Conservation (phyloP, 139 green algal species). For the Volvox reticuliferus region DNA sequence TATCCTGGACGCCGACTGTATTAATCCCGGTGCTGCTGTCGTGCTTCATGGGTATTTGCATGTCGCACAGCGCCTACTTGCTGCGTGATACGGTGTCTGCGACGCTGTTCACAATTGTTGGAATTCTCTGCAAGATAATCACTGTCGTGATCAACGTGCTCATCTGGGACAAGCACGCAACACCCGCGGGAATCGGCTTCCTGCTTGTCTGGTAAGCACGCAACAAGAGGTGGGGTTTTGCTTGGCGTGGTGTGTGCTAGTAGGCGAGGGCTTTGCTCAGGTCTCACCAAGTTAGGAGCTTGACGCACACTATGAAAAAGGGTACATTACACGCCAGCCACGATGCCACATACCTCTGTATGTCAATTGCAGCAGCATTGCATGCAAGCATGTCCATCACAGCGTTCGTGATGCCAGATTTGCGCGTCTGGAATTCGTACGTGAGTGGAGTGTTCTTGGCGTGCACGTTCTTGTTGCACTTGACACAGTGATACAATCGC, state of each 20-base stretch:
- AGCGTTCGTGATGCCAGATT: no score
- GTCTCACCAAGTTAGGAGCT: no score
- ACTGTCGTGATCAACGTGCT: slow-evolving; percentile 61
- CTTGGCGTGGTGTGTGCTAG: no score
- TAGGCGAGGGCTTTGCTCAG: no score
- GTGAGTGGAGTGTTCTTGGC: no score
- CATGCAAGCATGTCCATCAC: background rate
- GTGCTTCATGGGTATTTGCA: slow-evolving; percentile 77
- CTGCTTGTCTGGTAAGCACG: slow-evolving; percentile 54
- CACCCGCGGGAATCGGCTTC: slow-evolving; percentile 46
- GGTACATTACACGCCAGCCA: no score
- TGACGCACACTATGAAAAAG: no score
- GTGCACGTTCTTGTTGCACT: no score
- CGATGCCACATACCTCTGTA: background rate
- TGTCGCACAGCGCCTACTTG: slow-evolving; percentile 74
- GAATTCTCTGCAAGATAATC: slow-evolving; percentile 87
- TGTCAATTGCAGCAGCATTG: background rate
- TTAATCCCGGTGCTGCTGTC: slow-evolving; percentile 69
- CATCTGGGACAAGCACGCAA: slow-evolving; percentile 63
- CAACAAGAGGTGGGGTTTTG: no score
- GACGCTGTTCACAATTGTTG: slow-evolving; percentile 88
- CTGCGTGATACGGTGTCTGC: slow-evolving; percentile 79
- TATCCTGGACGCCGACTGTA: slow-evolving; percentile 45
- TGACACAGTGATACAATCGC: no score
- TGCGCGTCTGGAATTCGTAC: no score